A percentile compares a stretch with the other conserved stretches of the same genome.
These are phyloP conservation scores for Yamadazyma insecticola DNA, from an alignment of 805 yeast species.

Conservation along the genomic window DNA sequence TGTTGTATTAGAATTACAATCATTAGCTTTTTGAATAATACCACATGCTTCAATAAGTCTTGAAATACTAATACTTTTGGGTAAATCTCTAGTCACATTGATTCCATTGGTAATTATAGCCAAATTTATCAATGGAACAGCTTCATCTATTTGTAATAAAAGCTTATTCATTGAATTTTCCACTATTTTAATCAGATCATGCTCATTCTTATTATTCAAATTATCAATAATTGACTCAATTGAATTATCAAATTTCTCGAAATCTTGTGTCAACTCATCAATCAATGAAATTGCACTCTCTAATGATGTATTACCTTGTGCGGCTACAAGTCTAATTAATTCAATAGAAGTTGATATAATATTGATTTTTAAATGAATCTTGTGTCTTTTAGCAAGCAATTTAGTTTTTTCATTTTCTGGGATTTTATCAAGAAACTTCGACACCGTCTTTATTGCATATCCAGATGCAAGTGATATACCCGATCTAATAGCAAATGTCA, in stretches of 20 bases:
- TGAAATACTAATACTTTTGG: constrained; percentile 47
- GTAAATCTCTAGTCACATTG: constrained; percentile 48
- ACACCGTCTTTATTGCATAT: constrained; percentile 64
- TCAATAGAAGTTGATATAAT: constrained; percentile 67
- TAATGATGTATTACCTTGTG: constrained; percentile 57
- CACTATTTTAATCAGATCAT: constrained; percentile 40
- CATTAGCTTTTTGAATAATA: constrained; percentile 10
- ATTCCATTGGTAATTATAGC: constrained; percentile 69
- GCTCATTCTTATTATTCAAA: constrained; percentile 22
- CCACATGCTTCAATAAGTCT: constrained; percentile 49
- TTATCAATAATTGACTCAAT: constrained; percentile 37
- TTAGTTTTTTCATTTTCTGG: constrained; percentile 47
- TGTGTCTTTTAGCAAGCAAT: constrained; percentile 38
- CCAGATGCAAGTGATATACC: constrained; percentile 73
- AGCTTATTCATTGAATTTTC: constrained; percentile 47
- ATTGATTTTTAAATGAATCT: constrained; percentile 53
- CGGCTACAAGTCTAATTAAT: constrained; percentile 55
- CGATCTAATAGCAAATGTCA: constrained; percentile 73
- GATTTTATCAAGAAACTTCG: constrained; percentile 47
- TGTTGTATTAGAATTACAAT: constrained; percentile 10
- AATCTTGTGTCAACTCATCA: constrained; percentile 50
- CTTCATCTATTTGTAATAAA: constrained; percentile 53
- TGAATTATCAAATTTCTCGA: constrained; percentile 51
- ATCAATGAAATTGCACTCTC: constrained; percentile 53
- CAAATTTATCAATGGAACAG: constrained; percentile 63